Conservation (phyloP, 768 basidiomycete species). For the Hydnum rufescens region DNA sequence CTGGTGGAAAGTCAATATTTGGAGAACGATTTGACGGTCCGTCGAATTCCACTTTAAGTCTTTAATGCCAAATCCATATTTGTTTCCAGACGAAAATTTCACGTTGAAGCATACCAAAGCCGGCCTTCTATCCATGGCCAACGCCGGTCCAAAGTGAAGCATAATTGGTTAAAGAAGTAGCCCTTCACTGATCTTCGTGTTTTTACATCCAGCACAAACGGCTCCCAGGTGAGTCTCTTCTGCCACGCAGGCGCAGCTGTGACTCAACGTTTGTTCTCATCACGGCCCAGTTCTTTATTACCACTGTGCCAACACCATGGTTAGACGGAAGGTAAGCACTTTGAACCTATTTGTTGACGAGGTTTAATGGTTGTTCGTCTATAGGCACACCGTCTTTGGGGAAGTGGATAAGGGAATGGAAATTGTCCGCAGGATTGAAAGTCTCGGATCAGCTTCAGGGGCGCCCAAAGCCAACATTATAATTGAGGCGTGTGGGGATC, state of each 20-base stretch:
- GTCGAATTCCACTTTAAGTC: background rate
- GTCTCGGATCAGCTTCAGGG: conserved; percentile 16
- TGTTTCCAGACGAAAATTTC: conserved; percentile 22
- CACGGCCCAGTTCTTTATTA: conserved; percentile 23
- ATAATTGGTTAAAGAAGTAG: background rate
- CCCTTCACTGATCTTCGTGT: background rate
- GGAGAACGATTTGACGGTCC: conserved; percentile 19
- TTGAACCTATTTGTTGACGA: background rate
- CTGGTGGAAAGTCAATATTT: conserved; percentile 23
- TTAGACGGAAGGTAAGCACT: conserved; percentile 14
- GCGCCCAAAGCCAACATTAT: conserved; percentile 15
- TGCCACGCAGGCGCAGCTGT: background rate
- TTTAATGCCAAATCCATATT: background rate
- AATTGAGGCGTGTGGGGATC: conserved; percentile 9
- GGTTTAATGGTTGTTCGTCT: too few species aligned
- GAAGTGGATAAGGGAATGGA: conserved; percentile 25
- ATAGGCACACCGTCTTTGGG: conserved; percentile 27
- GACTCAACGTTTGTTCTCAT: background rate
- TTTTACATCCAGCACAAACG: conserved; percentile 1
- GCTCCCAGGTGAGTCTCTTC: background rate
- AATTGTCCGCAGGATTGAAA: conserved; percentile 21
- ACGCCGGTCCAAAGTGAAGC: conserved; percentile 24
- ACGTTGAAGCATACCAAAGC: conserved; percentile 20
- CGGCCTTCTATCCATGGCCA: conserved; percentile 31
- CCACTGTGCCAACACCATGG: conserved; percentile 21